Base-by-base conservation (phyloP, 2,329 filamentous ascomycete species). In the Talaromyces amestolkiae region DNA sequence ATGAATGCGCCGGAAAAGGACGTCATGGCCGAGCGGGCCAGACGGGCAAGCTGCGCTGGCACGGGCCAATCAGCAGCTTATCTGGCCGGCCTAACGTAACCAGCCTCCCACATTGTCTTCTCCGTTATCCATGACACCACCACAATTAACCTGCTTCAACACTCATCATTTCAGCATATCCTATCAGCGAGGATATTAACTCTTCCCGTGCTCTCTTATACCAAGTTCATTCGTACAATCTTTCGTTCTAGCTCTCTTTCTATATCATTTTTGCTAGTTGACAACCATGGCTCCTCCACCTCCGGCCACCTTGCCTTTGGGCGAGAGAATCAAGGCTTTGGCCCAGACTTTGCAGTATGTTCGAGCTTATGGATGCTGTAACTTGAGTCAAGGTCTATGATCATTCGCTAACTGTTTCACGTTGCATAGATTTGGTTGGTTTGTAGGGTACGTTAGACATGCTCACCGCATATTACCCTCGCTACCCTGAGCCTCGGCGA, bases 341-440 rank as follows among this genome's bases (percentile, higher is more conserved):
- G 93, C 90, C 70, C 89, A 96, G 79, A 98, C 93, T 54, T 84
- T 98, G 71, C 95, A 98, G 84, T 99, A 78, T 72, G 94, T 90
- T 56, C 49, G 19, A 15, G 9, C 13, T 61, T 9, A 17, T 37
- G 31, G 35, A 27, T 51, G 53, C 43, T 35, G 35, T 58, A 39
- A 35, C 22, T 56, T 39, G 11, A 22, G 15, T 24, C 37, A n/a
- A 56, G n/a, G 33, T 39, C n/a, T 19, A 19, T 15, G 53, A 17
- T 33, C 3, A 61, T 35, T n/a, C 33, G 7, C 64, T 65, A 58
- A 65, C 31, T 35, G 17, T 15, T 31, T 31, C 15, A 24, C 31
- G 22, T 31, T 53, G 74, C 11, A 69, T 68, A 75, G 72, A 69
- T 72, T 93, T 75, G 90, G 86, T 73, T 94, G 91, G 91, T 93